Evolutionary conservation across 306 rosid genomes (phyloP).

Genomic region (Begonia loranthoides): DNA sequence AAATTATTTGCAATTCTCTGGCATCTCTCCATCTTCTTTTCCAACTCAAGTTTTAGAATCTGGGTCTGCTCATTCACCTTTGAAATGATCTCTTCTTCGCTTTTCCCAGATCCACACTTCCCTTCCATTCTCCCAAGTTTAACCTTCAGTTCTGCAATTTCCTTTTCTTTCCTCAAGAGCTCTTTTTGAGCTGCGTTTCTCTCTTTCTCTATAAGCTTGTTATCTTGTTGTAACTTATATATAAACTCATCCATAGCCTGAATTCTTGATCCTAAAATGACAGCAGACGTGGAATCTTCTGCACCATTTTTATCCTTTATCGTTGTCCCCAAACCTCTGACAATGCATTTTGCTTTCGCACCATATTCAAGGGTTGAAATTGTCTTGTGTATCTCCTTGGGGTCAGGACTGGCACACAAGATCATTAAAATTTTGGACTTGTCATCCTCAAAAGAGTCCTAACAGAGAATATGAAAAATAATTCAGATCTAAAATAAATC

Average conservation of each 20-base stretch:
- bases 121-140: constrained; percentile 36
- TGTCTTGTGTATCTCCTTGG: constrained; percentile 92
- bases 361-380: constrained; percentile 95
- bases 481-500: constrained; percentile 7
- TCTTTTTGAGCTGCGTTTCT: constrained; percentile 65
- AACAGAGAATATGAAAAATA: constrained; percentile 8
- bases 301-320: constrained; percentile 37
- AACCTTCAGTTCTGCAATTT: constrained; percentile 55
- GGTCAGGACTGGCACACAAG: constrained; percentile 94
- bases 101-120: constrained; percentile 23
- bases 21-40: constrained; percentile 79
- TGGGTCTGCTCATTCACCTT: constrained; percentile 64
- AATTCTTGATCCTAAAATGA: constrained; percentile 78
- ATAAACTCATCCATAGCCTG: constrained; percentile 95
- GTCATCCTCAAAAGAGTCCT: constrained; percentile 99
- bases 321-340: constrained; percentile 86
- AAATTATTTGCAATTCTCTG: constrained; percentile 81
- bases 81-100: constrained; percentile 70
- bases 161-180: constrained; percentile 76
- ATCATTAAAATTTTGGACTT: constrained; percentile 88
- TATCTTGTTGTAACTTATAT: constrained; percentile 77
- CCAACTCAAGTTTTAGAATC: constrained; percentile 58
- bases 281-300: constrained; percentile 75
- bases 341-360: constrained; percentile 93
- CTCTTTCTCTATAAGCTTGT: constrained; percentile 71